Base-by-base conservation (phyloP, 2,329 filamentous ascomycete genomes). In the Claviceps sp. region DNA sequence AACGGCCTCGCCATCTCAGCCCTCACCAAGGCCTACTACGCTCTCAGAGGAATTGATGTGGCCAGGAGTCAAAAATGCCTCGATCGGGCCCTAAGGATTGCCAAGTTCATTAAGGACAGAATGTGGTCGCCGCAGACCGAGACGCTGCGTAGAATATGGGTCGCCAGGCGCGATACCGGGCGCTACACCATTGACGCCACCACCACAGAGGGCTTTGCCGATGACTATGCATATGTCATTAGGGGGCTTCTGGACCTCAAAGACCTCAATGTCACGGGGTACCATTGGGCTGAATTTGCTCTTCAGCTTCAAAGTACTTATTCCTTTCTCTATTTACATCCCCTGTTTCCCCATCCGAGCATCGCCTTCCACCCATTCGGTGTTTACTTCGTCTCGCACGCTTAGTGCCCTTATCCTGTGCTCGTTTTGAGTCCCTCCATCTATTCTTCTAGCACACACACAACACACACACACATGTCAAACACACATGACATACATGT, bases 201-300 rank as follows among this genome's bases (percentile, higher is more conserved):
- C 24, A 82, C 84, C 34, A 74, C 80, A n/a, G 74, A 76, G 42
- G 90, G 80, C 0, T 95, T 97, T 66, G 88, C 91, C 1, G 93
- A 97, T 60, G 93, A 98, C 69, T 97, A 97, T 63, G 89, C 91
- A 2, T 95, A 91, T 65, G 66, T 97, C 42, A 86, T 89, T 48
- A 80, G 84, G 48, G 91, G 89, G 0, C 73, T 96, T 1, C 72
- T 97, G 52, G 84, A 90, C 58, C 77, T 97, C 34, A 94, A 94
- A 63, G 84, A 91, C 64, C 79, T 84, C 0, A 95, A 88, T 0
- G 84, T 85, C 56, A 82, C 95, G 52, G 82, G 85, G 57, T 70
- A 71, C 43, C 87, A 86, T 24, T 24, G 24, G 70, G 73, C 96
- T 4, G 72, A 84, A 55, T 95, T 91, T 74, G 91, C 91, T 0